These are phyloP conservation scores for Spencermartinsiella europaea DNA, from an alignment of 805 yeast genomes.

Conservation along the genomic window DNA sequence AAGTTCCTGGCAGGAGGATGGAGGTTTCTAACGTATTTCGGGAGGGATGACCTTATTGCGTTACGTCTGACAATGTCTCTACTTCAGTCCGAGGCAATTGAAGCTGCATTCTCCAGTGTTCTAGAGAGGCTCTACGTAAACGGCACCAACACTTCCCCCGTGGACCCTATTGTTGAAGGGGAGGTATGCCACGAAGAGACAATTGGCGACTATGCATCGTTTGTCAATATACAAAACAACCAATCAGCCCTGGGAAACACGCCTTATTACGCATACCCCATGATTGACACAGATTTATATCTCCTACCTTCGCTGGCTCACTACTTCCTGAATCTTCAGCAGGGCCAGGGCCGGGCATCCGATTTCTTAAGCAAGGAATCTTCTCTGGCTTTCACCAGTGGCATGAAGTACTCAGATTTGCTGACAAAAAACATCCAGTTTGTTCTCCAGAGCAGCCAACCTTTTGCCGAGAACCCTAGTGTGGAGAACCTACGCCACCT, in stretches of 20 bases:
- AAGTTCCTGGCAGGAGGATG: constrained; percentile 10
- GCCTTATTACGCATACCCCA: constrained; percentile 7
- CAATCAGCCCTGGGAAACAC: constrained; percentile 3
- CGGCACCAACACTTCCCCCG: constrained; percentile 8
- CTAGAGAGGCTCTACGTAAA: constrained; percentile 10
- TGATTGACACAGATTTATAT: constrained; percentile 8
- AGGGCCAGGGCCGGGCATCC: constrained; percentile 5
- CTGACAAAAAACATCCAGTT: constrained; percentile 4
- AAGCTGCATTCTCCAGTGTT: constrained; percentile 7
- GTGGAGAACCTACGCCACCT: constrained; percentile 8
- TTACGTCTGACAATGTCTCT: constrained; percentile 7
- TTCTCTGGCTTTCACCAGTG: constrained; percentile 1
- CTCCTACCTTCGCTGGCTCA: constrained; percentile 10
- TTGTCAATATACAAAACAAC: constrained; percentile 7
- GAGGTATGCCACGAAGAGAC: constrained; percentile 13
- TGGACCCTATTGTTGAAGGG: constrained; percentile 1
- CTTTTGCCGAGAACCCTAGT: constrained; percentile 8
- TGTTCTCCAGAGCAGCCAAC: constrained; percentile 5
- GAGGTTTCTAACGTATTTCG: constrained; percentile 9
- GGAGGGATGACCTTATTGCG: constrained; percentile 7
- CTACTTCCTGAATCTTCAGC: constrained; percentile 5
- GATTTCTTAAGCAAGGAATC: constrained; percentile 4
- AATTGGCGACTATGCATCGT: constrained; percentile 13
- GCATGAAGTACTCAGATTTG: constrained; percentile 3
- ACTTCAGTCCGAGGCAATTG: constrained; percentile 6